A percentile compares a stretch with the other conserved stretches of the same genome.
These are phyloP conservation scores for Elongisporangium anandrum DNA, from an alignment of 352 stramenopile genomes.

Conservation along the genomic window DNA sequence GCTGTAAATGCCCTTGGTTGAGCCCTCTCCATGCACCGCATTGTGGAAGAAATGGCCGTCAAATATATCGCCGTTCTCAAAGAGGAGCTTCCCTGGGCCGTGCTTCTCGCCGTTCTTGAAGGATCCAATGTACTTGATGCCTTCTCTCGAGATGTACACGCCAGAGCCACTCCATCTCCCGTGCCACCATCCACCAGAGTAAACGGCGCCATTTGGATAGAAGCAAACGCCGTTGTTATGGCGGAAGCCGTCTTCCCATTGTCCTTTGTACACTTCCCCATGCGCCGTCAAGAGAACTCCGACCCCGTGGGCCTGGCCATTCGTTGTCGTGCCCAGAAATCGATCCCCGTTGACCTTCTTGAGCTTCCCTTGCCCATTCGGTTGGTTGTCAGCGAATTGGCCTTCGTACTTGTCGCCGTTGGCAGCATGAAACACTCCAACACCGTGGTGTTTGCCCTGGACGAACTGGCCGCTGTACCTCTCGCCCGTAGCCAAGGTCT, in stretches of 20 bases:
- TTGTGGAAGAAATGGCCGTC: slow-evolving; percentile 62
- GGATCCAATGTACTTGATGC: slow-evolving; percentile 60
- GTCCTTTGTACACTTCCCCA: slow-evolving; percentile 89
- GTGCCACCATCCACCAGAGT: slow-evolving; percentile 66
- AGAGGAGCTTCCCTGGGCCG: slow-evolving; percentile 62
- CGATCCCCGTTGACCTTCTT: slow-evolving; percentile 63
- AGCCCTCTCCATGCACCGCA: slow-evolving; percentile 37
- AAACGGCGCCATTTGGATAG: slow-evolving; percentile 72
- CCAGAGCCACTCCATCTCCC: slow-evolving; percentile 50
- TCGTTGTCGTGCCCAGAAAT: slow-evolving; percentile 61
- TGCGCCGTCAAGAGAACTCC: slow-evolving; percentile 71
- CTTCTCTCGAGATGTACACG: slow-evolving; percentile 62
- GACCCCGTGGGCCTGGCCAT: slow-evolving; percentile 66
- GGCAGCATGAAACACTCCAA: slow-evolving; percentile 42
- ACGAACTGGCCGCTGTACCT: slow-evolving; percentile 82
- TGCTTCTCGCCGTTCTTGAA: slow-evolving; percentile 59
- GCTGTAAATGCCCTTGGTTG: slow-evolving; percentile 56
- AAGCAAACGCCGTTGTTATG: slow-evolving; percentile 67
- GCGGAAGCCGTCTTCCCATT: slow-evolving; percentile 61
- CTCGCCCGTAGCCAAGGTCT: slow-evolving; percentile 76
- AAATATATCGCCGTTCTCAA: slow-evolving; percentile 76
- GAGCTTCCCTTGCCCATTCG: slow-evolving; percentile 59
- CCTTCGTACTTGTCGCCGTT: slow-evolving; percentile 89
- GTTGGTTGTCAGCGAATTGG: slow-evolving; percentile 31
- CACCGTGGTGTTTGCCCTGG: slow-evolving; percentile 70